A percentile compares a stretch with the other conserved stretches of the same genome.
These are phyloP conservation scores for Noccaea bulbosa DNA, from an alignment of 345 rosid genomes.

Conservation along the genomic window DNA sequence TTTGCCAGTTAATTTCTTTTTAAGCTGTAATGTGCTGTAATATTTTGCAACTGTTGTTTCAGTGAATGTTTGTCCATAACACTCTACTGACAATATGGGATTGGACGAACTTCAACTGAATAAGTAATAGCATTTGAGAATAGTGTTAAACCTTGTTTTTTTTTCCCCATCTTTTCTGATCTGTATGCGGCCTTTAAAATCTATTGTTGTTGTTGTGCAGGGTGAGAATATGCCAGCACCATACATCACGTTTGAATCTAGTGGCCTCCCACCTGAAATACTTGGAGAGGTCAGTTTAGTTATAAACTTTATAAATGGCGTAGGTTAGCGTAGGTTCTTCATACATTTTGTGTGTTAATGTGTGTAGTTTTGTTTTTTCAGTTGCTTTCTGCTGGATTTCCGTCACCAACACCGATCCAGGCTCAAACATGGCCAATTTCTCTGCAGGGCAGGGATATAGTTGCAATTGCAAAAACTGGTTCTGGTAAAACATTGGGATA, in stretches of 20 bases:
- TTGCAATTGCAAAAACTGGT: constrained; percentile 98
- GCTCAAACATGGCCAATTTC: constrained; percentile 99
- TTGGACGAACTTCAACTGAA: constrained; percentile 49
- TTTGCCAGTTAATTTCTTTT: background rate
- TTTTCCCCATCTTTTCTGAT: constrained; percentile 25
- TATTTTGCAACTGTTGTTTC: constrained; percentile 45
- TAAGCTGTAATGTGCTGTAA: constrained; percentile 41
- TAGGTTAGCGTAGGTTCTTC: background rate
- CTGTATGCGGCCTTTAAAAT: constrained; percentile 14
- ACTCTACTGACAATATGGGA: constrained; percentile 45
- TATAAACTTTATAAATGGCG: constrained; percentile 1
- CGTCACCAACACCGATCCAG: constrained; percentile 93
- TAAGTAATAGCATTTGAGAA: constrained; percentile 48
- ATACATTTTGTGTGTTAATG: constrained; percentile 12
- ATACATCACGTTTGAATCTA: constrained; percentile 86
- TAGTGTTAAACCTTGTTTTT: constrained; percentile 39
- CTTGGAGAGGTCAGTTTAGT: constrained; percentile 75
- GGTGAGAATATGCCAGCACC: constrained; percentile 95
- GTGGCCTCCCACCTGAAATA: constrained; percentile 93
- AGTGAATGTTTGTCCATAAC: constrained; percentile 50
- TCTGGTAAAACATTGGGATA: constrained; percentile 99
- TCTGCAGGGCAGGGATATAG: constrained; percentile 80
- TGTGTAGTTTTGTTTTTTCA: constrained; percentile 45
- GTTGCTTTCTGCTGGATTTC: constrained; percentile 89
- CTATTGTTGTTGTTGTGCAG: constrained; percentile 48